Evolutionary conservation across 1,139 yeast genomes (phyloP), one percentile per base, ranked within the genome.

Genomic region (Debaryomyces psychrophilus): DNA sequence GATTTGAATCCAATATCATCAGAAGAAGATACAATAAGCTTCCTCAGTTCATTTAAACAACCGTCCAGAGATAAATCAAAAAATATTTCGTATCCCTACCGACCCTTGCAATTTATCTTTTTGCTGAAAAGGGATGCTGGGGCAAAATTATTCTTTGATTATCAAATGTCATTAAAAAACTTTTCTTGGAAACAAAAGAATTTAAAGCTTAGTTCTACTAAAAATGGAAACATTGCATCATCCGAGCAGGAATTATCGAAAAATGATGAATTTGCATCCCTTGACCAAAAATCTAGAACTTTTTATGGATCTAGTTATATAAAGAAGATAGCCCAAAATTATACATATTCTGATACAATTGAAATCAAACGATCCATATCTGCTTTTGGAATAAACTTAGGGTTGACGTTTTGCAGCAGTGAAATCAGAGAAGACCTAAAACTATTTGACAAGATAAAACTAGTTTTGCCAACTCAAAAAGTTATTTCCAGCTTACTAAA

Each of bases 381-480:
- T 2, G 31, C 17, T 2, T 45, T 25, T 23, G 38, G 43, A n/a
- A n/a, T 28, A 8, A 31, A 34, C 14, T 11, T 26, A 26, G 40
- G 41, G 9, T 27, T 45, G 23, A 28, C 35, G 4, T 31, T 31
- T 17, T 18, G 23, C 8, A 9, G 17, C 17, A 11, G 4, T 17
- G 23, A 17, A 9, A 8, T 31, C 6, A 12, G 14, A 4, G 12
- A 26, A 9, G 23, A 18, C 9, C 23, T 9, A 18, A 18, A 17
- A 17, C 12, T 31, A 18, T 7, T 31, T 9, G 23, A 31, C 8
- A 17, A 18, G 7, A 17, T 31, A 17, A 31, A 31, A 11, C 22
- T 57, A 38, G 50, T 60, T 14, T 43, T 29, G 28, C 44, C 31
- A 43, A 54, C 38, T 17, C 44, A 12, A 43, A 46, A n/a, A 42